Base-by-base conservation (phyloP, 2,329 filamentous ascomycete genomes). In the Colletotrichum echinochloae region DNA sequence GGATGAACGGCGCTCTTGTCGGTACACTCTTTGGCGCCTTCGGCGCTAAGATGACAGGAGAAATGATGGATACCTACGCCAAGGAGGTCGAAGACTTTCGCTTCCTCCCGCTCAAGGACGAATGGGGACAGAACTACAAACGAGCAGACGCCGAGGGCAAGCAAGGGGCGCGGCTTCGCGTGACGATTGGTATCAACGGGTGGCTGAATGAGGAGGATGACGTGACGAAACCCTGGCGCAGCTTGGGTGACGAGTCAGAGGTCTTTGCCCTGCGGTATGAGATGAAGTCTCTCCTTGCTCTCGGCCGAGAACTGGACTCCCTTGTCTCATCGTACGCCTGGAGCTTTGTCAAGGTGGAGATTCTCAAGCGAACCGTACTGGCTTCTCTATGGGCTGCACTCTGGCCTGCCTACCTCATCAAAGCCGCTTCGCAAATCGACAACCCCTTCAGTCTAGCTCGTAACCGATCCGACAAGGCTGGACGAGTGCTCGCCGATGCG, bases 21-120 rank as follows among this genome's bases (percentile, higher is more conserved):
- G 95, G 95, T 0, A 91, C 93, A 16, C 83, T 98, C 0, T 98
- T 98, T 77, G 95, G 95, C 1, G 95, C 94, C 0, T 97, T 95
- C 75, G 95, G 95, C 3, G 95, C 92, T 0, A 90, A 91, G 75
- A 90, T 90, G 88, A 90, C 87, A 52, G 94, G 94, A 3, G 88
- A 92, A 74, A 94, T 95, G 87, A 93, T 97, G 86, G 93, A 97
- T 75, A 88, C 91, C 68, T 97, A 97, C 76, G 94, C 95, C 3
- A 90, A 90, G 68, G 93, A 97, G 77, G 94, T 97, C 1, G 90
- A 96, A 73, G 95, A 97, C 79, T 90, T 90, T 74, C 82, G 84
- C 26, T 97, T 98, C 77, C 85, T 97, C 1, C 94, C 94, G 0
- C 87, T 97, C 20, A 85, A 87, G 37, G 81, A 83, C 6, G 79